Conservation (phyloP, 176 grass and related monocot species). For the Oryza officinalis region DNA sequence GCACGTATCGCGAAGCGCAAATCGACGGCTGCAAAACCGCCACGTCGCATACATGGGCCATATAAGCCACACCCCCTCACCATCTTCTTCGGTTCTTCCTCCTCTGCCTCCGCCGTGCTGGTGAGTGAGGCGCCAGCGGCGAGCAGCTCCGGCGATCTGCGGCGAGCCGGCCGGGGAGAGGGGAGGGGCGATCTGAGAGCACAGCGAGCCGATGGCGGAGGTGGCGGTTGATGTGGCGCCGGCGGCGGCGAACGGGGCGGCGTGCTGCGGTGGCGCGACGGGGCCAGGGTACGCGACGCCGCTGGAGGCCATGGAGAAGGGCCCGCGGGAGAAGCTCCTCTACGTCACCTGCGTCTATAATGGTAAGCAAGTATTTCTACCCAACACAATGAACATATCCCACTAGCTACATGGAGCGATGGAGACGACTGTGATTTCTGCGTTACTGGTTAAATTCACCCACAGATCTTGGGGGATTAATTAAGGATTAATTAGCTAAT, state of each 20-base stretch:
- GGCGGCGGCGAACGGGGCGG: conserved; percentile 24
- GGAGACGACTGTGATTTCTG: not conserved
- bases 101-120: not conserved
- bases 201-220: conserved; percentile 36
- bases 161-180: not conserved
- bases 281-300: conserved; percentile 88
- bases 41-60: not conserved
- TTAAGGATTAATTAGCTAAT: too few species aligned
- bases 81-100: not conserved
- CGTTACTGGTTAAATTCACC: not conserved
- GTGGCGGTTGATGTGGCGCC: conserved; percentile 11
- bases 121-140: conserved; percentile 8
- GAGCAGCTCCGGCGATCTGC: not conserved
- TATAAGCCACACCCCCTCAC: not conserved
- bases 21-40: not conserved
- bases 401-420: not conserved
- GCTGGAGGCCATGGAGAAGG: conserved; percentile 81
- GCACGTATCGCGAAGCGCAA: not conserved
- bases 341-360: conserved; percentile 98
- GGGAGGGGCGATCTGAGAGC: conserved; percentile 43
- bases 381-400: not conserved
- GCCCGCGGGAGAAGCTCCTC: conserved; percentile 72
- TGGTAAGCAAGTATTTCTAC: conserved; percentile 35
- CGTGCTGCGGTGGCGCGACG: conserved; percentile 38
- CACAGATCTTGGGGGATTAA: conserved; percentile 19